Base-by-base conservation (phyloP, 2,329 filamentous ascomycete genomes). In the Cladosporium colombiae region DNA sequence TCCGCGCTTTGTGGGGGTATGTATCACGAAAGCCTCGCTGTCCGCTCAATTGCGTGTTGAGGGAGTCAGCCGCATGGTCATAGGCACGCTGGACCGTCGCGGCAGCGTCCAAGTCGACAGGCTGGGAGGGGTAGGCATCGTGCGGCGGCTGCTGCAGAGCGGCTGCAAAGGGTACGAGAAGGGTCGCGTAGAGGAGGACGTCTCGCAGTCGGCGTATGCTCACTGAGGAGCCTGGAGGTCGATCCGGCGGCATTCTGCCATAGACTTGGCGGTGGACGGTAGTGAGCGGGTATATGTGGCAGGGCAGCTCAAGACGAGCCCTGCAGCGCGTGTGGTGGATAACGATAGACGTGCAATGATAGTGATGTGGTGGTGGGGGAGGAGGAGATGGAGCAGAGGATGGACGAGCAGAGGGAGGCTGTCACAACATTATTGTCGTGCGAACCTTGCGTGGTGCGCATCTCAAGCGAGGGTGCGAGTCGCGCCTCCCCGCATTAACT, bases 101-200 rank as follows among this genome's bases (percentile, higher is more conserved):
- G 49, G 69, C 71, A 23, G 68, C 65, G 49, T 72, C 69, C 52
- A 68, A 63, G 37, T 69, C 67, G 61, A 62, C 46, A 25, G 66
- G 50, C 11, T 29, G 46, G 6, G 67, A 65, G 21, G 60, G 66
- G 57, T 68, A 62, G 49, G 67, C 63, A 65, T 70, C 65, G 62
- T 70, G 66, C 44, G 73, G 71, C 70, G 75, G 76, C 74, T 78
- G 75, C 76, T 78, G 76, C 75, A 77, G 76, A 76, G 75, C 75
- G 68, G 73, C 72, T 65, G 72, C 64, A 65, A 76, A 67, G 29
- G 73, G 73, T 23, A 74, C 66, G 63, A 76, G 65, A 21, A 77
- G 66, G 52, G 72, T 70, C 23, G 61, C 50, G 56, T 71, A 73
- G 21, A 74, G 62, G 57, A 77, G 67, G 35, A 75, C 66, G 68